Conservation (phyloP, 2,329 filamentous ascomycete species). For the Reticulascus tulasneorum region DNA sequence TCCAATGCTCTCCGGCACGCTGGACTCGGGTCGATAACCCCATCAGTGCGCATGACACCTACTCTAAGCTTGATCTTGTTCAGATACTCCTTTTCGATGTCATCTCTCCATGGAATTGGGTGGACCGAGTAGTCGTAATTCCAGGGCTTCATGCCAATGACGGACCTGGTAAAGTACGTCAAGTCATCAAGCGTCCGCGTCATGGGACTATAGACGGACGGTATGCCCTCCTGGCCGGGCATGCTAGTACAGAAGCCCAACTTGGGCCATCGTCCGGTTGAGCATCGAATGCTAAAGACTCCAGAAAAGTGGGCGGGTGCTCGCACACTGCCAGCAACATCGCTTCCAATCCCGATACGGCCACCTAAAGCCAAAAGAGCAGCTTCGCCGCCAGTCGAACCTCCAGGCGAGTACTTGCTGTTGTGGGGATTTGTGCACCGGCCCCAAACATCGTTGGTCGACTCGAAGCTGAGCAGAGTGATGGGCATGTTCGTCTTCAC, state of each 20-base stretch:
- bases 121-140: constrained; percentile 83
- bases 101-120: constrained; percentile 72
- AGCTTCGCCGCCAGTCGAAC: constrained; percentile 81
- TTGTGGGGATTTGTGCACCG: constrained; percentile 80
- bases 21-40: constrained; percentile 81
- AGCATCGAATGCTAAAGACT: constrained; percentile 82
- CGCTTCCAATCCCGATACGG: constrained; percentile 83
- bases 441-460: constrained; percentile 75
- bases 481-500: constrained; percentile 90
- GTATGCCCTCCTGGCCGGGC: constrained; percentile 87
- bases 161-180: constrained; percentile 73
- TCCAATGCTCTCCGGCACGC: constrained; percentile 76
- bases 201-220: constrained; percentile 91
- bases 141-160: constrained; percentile 84
- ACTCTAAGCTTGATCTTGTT: constrained; percentile 64
- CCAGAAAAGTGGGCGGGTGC: constrained; percentile 86
- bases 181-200: constrained; percentile 78
- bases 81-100: constrained; percentile 54
- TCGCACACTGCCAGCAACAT: constrained; percentile 86
- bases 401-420: constrained; percentile 78
- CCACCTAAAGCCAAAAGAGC: constrained; percentile 79
- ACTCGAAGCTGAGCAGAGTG: constrained; percentile 83
- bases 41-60: constrained; percentile 74
- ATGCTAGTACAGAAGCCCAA: constrained; percentile 80
- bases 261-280: constrained; percentile 87